A percentile compares a stretch with the other conserved stretches of the same genome.
Conservation (phyloP, 192 early-diverging fungal genomes). For the Pilaira anomala region DNA sequence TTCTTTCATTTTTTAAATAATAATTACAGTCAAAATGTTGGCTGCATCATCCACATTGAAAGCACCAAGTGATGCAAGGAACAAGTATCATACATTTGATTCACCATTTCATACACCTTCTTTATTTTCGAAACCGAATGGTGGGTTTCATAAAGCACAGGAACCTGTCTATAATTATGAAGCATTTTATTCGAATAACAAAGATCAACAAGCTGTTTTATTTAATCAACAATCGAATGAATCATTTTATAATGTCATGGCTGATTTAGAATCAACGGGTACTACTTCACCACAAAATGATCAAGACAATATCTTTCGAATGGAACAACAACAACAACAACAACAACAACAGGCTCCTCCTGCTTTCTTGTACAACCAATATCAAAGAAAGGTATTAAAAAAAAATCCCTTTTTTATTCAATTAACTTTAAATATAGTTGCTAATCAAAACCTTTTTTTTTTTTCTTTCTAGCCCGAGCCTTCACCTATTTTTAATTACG, state of each 20-base stretch:
- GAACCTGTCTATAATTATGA: slow-evolving; percentile 1
- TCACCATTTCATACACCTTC: slow-evolving; percentile 7
- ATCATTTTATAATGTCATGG: slow-evolving; percentile 3
- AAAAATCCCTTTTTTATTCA: neutral
- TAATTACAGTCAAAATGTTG: neutral
- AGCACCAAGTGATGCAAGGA: neutral
- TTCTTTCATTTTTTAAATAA: too few relatives aligned
- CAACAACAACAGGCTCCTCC: too few relatives aligned
- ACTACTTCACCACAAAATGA: slow-evolving; percentile 4
- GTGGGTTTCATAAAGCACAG: neutral
- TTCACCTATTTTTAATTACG: slow-evolving; percentile 1
- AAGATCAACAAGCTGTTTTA: neutral
- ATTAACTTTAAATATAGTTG: too few relatives aligned
- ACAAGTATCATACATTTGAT: slow-evolving; percentile 2
- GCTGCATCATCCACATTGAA: neutral
- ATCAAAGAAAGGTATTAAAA: slow-evolving; percentile 5
- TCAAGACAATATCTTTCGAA: neutral
- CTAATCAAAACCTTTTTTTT: neutral
- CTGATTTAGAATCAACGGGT: slow-evolving; percentile 3
- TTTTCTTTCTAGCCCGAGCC: slow-evolving; percentile 1
- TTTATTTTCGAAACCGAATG: neutral
- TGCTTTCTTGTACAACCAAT: too few relatives aligned
- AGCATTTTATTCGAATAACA: neutral
- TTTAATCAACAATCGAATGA: slow-evolving; percentile 1
- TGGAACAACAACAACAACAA: too few relatives aligned